Evolutionary conservation across 2,329 filamentous ascomycete genomes (phyloP), one percentile per base, ranked within the genome.

Genomic region (Rasamsonia emersonii): DNA sequence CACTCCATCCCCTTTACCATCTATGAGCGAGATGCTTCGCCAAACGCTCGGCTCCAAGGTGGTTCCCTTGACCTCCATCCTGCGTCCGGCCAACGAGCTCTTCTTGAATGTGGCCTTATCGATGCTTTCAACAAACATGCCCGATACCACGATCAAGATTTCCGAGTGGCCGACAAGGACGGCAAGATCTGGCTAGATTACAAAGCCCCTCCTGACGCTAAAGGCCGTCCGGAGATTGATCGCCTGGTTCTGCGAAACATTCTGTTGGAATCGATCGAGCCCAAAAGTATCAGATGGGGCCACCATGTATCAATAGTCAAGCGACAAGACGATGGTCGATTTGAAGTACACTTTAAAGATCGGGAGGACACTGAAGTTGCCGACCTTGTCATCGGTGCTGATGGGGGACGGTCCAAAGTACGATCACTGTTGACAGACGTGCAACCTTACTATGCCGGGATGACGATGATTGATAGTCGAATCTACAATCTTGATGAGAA

Each of bases 61-160:
- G 71, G 72, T 6, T 67, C 57, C 3, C 61, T 77, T 2, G 72
- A 76, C 42, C 51, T 77, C 6, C 71, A 77, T 40, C 63, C 62
- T 0, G 40, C 54, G 3, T 67, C 65, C 1, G 72, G 73, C 1
- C 62, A 75, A 18, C 53, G 58, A 3, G 71, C 71, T 0, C 46
- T 77, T 28, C 62, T 62, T 32, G 64, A 68, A 35, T 68, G 69
- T 3, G 62, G 61, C 0, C 50, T 76, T 4, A 69, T 58, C 48
- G 61, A 67, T 1, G 56, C 65, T 18, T 77, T 75, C 47, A 42
- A 57, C n/a, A 56, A 64, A 38, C 4, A 20, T 11, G 30, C 27
- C 16, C 26, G 27, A 18, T 25, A 33, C 7, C 24, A 33, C 8
- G 30, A n/a, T n/a, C n/a, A n/a, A n/a, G n/a, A n/a, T n/a, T n/a